Percentiles rank a stretch among this genome's conserved stretches.
Conservation (phyloP, 257 asterid genomes). For the Solanum ossicruentum region DNA sequence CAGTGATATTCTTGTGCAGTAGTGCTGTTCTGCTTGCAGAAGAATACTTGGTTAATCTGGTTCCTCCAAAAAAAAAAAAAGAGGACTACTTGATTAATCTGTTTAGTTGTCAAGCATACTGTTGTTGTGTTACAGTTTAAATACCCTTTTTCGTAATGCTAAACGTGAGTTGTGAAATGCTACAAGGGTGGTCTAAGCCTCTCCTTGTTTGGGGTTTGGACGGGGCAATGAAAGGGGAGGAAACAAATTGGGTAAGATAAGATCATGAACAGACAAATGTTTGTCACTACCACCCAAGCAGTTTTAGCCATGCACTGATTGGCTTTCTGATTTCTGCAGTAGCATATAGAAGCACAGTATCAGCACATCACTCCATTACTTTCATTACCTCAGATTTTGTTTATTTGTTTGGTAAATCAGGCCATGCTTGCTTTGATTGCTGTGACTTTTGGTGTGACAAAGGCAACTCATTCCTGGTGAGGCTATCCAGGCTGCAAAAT, state of each 20-base stretch:
- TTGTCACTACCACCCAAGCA: not conserved
- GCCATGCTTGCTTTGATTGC: constrained; percentile 63
- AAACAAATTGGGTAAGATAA: not conserved
- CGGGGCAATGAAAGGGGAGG: not conserved
- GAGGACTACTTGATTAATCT: not conserved
- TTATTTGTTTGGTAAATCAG: constrained; percentile 17
- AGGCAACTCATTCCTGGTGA: constrained; percentile 54
- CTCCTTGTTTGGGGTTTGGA: not conserved
- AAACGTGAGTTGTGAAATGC: not conserved
- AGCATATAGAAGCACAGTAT: not conserved
- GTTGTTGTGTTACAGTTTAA: not conserved
- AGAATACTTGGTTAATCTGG: not conserved
- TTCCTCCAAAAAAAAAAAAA: no score
- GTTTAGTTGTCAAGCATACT: not conserved
- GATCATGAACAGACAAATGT: not conserved
- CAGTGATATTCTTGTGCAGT: not conserved
- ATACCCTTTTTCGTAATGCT: not conserved
- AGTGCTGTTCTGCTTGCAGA: not conserved
- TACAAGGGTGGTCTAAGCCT: not conserved
- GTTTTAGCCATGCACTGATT: not conserved
- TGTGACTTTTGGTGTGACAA: constrained; percentile 67
- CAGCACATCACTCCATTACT: not conserved
- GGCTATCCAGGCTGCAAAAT: not conserved
- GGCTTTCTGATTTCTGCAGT: not conserved
- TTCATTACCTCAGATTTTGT: not conserved